phyloP scores from a whole-genome alignment of 345 rosid species.

The Arabis alpina region DNA sequence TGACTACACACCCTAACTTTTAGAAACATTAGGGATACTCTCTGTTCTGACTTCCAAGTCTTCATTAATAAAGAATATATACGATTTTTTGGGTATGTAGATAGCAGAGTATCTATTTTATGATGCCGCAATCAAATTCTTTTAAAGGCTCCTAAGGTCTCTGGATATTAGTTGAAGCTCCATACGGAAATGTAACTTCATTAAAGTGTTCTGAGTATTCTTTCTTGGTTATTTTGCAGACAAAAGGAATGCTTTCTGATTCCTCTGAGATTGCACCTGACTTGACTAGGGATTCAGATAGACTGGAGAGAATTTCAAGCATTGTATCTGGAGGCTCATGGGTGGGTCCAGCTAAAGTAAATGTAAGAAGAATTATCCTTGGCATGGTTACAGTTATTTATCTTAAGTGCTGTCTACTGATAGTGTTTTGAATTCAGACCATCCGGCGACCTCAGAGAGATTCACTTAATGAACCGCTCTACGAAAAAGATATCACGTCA shows the following conservation, averaged over 20 bases:
- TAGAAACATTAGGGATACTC: slow-evolving; percentile 10
- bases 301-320: slow-evolving; percentile 55
- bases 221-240: slow-evolving; percentile 21
- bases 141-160: no score
- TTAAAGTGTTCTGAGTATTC: neutral
- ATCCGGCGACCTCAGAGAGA: slow-evolving; percentile 64
- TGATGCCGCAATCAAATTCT: no score
- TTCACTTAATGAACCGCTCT: slow-evolving; percentile 53
- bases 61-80: no score
- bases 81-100: no score
- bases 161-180: no score
- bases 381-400: slow-evolving; percentile 1
- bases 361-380: slow-evolving; percentile 50
- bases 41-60: neutral
- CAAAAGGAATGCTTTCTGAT: slow-evolving; percentile 43
- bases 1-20: slow-evolving; percentile 9
- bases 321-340: slow-evolving; percentile 62
- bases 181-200: no score
- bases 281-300: slow-evolving; percentile 41
- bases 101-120: no score
- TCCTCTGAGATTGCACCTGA: slow-evolving; percentile 32
- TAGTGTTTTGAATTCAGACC: slow-evolving; percentile 38
- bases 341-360: slow-evolving; percentile 64
- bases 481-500: slow-evolving; percentile 57
- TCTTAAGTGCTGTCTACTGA: slow-evolving; percentile 30